Evolutionary conservation across 768 basidiomycete species (phyloP), one percentile per base, ranked within the genome.

Genomic region (Tephrocybe rancida): DNA sequence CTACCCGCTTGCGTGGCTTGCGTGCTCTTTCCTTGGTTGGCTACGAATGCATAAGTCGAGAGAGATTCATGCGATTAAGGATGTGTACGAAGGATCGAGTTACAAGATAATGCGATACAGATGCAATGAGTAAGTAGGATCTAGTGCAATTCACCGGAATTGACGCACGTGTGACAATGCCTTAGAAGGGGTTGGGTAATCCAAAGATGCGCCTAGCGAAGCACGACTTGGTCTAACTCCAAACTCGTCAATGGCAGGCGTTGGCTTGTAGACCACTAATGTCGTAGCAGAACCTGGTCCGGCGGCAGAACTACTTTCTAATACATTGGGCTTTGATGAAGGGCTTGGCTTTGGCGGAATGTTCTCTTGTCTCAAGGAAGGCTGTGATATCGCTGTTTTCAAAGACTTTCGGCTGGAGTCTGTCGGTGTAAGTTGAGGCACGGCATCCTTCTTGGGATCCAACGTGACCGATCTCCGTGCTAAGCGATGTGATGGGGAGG

Each of bases 91-190:
- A 62, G 50, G 45, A 56, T 56, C 18, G 35, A 64, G 64, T 64
- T 64, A 70, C 65, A 65, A 56, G 54, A 64, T 61, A 57, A 54
- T 53, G 57, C 64, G 54, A 62, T 67, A 61, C 61, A 56, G 56
- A 62, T 64, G 51, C 63, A 62, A 63, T 63, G 59, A 61, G 60
- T 71, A 73, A 75, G 72, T 52, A 84, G 78, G 67, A 70, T 77
- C 73, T 67, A 59, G 70, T 68, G 59, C 64, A 64, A 65, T 76
- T 82, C 76, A 83, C 84, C 86, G 76, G 78, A 84, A 82, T 78
- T 82, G 81, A 91, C 90, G 88, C 84, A 92, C 90, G 85, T 92
- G 90, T 72, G 82, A 85, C 77, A 91, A 71, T 61, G 89, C 85
- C 59, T 82, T 79, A 57, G 81, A 70, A 48, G 82, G 74, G 37